phyloP scores from a whole-genome alignment of 1,139 yeast genomes.

The Pichia inconspicua region DNA sequence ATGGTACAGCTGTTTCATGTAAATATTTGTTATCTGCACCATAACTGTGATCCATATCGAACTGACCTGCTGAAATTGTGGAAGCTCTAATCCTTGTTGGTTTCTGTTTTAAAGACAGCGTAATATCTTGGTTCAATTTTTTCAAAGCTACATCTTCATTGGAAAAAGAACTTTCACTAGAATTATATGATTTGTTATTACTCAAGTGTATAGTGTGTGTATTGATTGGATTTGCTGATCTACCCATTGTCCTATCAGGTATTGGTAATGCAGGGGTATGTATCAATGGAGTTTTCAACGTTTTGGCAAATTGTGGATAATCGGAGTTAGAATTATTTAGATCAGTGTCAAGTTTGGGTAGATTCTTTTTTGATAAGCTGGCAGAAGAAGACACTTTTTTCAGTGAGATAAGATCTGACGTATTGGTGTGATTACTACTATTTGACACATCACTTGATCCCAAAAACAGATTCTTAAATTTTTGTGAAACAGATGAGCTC shows the following conservation, averaged over 20 bases:
- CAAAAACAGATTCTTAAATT: slow-evolving; percentile 24
- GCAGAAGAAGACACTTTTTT: slow-evolving; percentile 10
- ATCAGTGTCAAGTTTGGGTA: neutral
- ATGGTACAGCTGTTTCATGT: neutral
- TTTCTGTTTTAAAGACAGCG: slow-evolving; percentile 2
- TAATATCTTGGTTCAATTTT: neutral
- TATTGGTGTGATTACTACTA: neutral
- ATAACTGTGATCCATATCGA: neutral
- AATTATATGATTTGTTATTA: slow-evolving; percentile 11
- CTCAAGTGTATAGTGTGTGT: slow-evolving; percentile 17
- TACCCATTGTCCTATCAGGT: slow-evolving; percentile 12
- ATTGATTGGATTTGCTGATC: slow-evolving; percentile 11
- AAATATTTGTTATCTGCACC: neutral
- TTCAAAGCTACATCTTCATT: slow-evolving; percentile 9
- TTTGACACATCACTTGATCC: slow-evolving; percentile 11
- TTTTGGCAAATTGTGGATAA: neutral
- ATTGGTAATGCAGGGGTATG: slow-evolving; percentile 9
- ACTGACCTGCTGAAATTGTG: slow-evolving; percentile 13
- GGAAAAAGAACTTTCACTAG: slow-evolving; percentile 25
- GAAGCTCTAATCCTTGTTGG: slow-evolving; percentile 10
- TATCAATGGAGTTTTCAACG: neutral
- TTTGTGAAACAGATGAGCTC: slow-evolving; percentile 24
- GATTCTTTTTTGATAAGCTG: slow-evolving; percentile 4
- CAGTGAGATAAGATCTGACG: slow-evolving; percentile 1
- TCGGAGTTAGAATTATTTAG: neutral